Base-by-base conservation (phyloP, 2,329 filamentous ascomycete species). In the Parastagonospora avenae region DNA sequence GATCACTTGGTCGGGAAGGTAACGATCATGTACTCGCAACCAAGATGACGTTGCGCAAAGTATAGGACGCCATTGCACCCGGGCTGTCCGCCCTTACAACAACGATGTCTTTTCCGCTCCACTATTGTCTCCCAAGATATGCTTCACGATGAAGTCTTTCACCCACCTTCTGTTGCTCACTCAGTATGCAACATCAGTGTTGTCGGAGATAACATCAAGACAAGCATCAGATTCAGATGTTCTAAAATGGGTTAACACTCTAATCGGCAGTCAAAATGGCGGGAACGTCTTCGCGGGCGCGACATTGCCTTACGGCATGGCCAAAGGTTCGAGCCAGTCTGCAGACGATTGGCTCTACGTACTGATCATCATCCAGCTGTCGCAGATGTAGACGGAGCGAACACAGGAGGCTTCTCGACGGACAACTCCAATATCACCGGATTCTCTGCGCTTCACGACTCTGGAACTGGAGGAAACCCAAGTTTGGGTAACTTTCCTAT, bases 401-500 rank as follows among this genome's bases (percentile, higher is more conserved):
- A 85, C 40, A 81, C 84, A 50, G 82, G 80, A 35, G 83, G 82
- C 0, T 85, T 84, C 62, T 79, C 81, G 6, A 78, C 75, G 4
- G 75, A 77, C 39, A 67, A 67, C 8, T 72, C 68, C 42, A 74
- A 73, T 35, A 70, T 79, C 19, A 78, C 75, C 8, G 76, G 76
- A 8, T 78, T 79, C 53, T 73, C 68, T 10, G 63, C 62, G 11
- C 54, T 71, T 9, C 65, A 73, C 66, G 68, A 76, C 44, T 67
- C 64, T 24, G 71, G 72, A 7, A 74, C 71, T 14, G 72, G 72
- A 27, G 71, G 72, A 8, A 69, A 71, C 32, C 83, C 87, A 0
- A 90, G 85, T 4, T 74, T 91, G 12, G 89, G 88, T 11, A 90
- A 90, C 64, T 91, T 91, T 46, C 85, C 89, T 0, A 75, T 91